phyloP scores from a whole-genome alignment of 2,329 filamentous ascomycete genomes.

The Trichoderma sp. region DNA sequence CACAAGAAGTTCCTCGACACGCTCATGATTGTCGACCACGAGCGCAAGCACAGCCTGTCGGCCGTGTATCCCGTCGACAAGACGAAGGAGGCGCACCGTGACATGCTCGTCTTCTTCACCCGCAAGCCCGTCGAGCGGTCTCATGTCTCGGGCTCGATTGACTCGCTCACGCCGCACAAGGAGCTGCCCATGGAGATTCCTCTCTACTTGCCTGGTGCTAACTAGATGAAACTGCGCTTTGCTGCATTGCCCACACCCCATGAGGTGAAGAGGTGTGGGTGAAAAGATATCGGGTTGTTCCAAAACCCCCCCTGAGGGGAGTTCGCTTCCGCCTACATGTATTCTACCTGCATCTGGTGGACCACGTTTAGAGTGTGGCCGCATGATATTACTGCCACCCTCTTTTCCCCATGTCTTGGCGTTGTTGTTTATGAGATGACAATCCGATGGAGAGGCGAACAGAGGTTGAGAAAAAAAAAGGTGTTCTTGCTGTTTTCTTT shows the following conservation, averaged over 20 bases:
- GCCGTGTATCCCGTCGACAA: constrained; percentile 34
- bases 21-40: constrained; percentile 36
- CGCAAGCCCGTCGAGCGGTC: constrained; percentile 34
- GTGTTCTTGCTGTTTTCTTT: background rate
- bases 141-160: constrained; percentile 35
- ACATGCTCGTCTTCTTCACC: constrained; percentile 39
- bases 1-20: constrained; percentile 37
- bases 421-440: background rate
- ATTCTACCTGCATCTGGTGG: no score
- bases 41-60: constrained; percentile 37
- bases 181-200: constrained; percentile 36
- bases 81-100: constrained; percentile 34
- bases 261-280: background rate
- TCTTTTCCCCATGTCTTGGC: background rate
- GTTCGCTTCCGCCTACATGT: no score
- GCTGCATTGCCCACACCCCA: background rate
- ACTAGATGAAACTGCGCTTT: background rate
- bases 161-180: constrained; percentile 35
- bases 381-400: constrained; percentile 2
- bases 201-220: constrained; percentile 32
- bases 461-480: background rate
- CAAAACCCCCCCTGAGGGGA: background rate
- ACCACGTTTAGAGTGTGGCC: background rate
- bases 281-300: background rate
- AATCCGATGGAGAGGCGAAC: background rate